A percentile compares a stretch with the other conserved stretches of the same genome.
phyloP scores from a whole-genome alignment of 1,284 basidiomycete genomes.

The Caloboletus inedulis region DNA sequence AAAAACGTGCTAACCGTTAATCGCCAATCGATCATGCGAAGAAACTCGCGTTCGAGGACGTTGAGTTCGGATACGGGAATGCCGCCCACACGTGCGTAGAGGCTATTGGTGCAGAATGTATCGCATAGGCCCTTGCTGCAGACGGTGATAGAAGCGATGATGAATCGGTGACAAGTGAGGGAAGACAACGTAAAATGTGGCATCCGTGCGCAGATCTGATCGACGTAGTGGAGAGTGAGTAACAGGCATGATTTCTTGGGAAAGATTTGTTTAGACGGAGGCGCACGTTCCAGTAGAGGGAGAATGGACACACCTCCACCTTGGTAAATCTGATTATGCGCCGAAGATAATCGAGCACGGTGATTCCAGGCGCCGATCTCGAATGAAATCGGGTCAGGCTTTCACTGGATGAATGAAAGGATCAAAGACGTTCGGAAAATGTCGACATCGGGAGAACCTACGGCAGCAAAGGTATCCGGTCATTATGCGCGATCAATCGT shows the following conservation, averaged over 20 bases:
- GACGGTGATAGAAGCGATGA: slow-evolving; percentile 85
- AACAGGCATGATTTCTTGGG: slow-evolving; percentile 81
- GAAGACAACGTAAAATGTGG: slow-evolving; percentile 89
- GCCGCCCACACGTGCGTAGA: slow-evolving; percentile 93
- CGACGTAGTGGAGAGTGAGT: slow-evolving; percentile 90
- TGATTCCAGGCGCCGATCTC: slow-evolving; percentile 79
- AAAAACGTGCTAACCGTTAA: slow-evolving; percentile 70
- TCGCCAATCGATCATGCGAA: slow-evolving; percentile 87
- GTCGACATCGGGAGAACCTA: slow-evolving; percentile 41
- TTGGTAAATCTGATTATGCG: slow-evolving; percentile 92
- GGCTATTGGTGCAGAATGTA: slow-evolving; percentile 86
- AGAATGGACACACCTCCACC: slow-evolving; percentile 65
- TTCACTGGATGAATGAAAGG: slow-evolving; percentile 49
- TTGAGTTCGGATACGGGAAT: slow-evolving; percentile 89
- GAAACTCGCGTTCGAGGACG: slow-evolving; percentile 88
- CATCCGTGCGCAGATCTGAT: slow-evolving; percentile 84
- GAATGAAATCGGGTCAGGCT: slow-evolving; percentile 92
- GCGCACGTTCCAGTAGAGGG: background rate
- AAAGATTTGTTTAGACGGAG: slow-evolving; percentile 4
- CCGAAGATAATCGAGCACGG: slow-evolving; percentile 84
- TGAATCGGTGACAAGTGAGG: slow-evolving; percentile 92
- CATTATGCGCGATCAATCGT: slow-evolving; percentile 89
- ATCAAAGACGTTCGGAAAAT: slow-evolving; percentile 21
- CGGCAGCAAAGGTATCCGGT: slow-evolving; percentile 83
- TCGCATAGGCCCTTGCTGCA: slow-evolving; percentile 91